Evolutionary conservation across 345 rosid genomes (phyloP).

Genomic region (Pseudoturritis turrita): DNA sequence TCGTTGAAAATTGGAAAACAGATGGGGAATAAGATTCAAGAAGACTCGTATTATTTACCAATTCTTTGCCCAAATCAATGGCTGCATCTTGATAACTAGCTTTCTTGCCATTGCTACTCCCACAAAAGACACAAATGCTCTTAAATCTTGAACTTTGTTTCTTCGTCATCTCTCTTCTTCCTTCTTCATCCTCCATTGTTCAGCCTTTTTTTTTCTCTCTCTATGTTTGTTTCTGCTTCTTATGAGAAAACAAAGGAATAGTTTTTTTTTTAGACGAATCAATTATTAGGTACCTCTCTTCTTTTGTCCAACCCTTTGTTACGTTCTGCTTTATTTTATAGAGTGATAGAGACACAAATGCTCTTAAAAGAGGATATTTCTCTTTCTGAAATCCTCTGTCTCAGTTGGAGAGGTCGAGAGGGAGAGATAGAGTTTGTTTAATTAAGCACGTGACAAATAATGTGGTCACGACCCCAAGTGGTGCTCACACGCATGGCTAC

Average conservation of each 20-base stretch:
- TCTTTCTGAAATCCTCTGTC: too few species aligned
- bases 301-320: background rate
- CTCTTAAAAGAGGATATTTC: too few species aligned
- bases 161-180: slow-evolving; percentile 2
- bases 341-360: too few species aligned
- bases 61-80: slow-evolving; percentile 58
- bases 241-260: background rate
- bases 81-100: slow-evolving; percentile 78
- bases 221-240: background rate
- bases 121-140: slow-evolving; percentile 75
- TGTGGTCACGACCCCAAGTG: too few species aligned
- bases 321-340: slow-evolving; percentile 3
- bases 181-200: slow-evolving; percentile 19
- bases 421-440: too few species aligned
- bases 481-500: too few species aligned
- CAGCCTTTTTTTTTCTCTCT: background rate
- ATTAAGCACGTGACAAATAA: too few species aligned
- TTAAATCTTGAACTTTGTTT: slow-evolving; percentile 35
- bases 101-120: slow-evolving; percentile 76
- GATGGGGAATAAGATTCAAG: background rate
- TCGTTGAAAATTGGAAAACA: background rate
- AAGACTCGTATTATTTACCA: slow-evolving; percentile 46
- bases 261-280: background rate
- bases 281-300: background rate
- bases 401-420: too few species aligned